Evolutionary conservation across 768 basidiomycete genomes (phyloP).

Genomic region (Auriscalpium orientale): DNA sequence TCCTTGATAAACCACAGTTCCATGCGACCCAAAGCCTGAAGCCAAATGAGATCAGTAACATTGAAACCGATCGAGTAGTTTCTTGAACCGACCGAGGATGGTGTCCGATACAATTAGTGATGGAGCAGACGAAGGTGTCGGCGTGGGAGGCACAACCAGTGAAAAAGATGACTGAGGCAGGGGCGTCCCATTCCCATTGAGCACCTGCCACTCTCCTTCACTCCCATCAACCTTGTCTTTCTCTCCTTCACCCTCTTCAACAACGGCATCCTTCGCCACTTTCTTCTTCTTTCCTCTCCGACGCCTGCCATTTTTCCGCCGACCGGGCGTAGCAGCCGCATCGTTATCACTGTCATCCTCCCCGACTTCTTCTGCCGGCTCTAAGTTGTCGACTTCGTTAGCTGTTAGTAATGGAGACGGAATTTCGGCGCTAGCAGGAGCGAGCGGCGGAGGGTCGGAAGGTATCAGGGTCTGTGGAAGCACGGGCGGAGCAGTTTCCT

Average conservation of each 20-base stretch:
- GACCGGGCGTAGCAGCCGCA: constrained; percentile 35
- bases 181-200: constrained; percentile 6
- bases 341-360: constrained; percentile 56
- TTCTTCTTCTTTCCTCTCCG: constrained; percentile 27
- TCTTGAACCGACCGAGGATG: constrained; percentile 51
- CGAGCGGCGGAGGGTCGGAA: no score
- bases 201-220: constrained; percentile 13
- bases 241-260: constrained; percentile 11
- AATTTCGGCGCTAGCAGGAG: no score
- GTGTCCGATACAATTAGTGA: constrained; percentile 68
- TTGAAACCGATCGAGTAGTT: not conserved
- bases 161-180: constrained; percentile 6
- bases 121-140: constrained; percentile 22
- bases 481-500: no score
- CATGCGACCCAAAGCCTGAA: constrained; percentile 89
- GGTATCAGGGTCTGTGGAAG: no score
- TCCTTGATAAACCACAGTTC: constrained; percentile 91
- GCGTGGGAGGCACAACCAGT: constrained; percentile 18
- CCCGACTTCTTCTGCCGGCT: constrained; percentile 25
- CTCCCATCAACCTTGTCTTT: constrained; percentile 19
- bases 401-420: not conserved
- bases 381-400: not conserved
- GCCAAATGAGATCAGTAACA: constrained; percentile 4
- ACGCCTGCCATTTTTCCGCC: constrained; percentile 24
- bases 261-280: constrained; percentile 12